Evolutionary conservation across 2,329 filamentous ascomycete species (phyloP).

Genomic region (Aspergillus fumigatus): DNA sequence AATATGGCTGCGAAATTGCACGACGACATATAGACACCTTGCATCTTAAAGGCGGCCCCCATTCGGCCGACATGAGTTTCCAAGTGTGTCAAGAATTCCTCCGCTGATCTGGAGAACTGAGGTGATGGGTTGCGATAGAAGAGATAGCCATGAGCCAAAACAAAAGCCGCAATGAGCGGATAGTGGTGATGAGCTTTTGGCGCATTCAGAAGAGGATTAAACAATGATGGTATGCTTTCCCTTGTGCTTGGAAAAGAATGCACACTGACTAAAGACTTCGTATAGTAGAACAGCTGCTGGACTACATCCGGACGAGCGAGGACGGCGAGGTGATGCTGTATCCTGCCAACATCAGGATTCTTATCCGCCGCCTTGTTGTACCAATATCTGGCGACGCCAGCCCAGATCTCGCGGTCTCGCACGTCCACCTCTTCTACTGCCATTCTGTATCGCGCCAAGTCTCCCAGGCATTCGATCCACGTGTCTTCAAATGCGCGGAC

Average conservation of each 20-base stretch:
- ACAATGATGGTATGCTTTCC: constrained; percentile 53
- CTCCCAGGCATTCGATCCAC: constrained; percentile 90
- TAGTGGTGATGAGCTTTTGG: constrained; percentile 27
- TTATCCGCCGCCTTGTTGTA: constrained; percentile 77
- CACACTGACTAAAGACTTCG: constrained; percentile 52
- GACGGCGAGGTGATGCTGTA: constrained; percentile 83
- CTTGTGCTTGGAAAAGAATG: constrained; percentile 53
- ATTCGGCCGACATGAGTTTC: constrained; percentile 46
- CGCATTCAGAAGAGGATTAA: constrained; percentile 47
- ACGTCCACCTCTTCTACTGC: constrained; percentile 82
- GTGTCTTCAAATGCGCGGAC: constrained; percentile 78
- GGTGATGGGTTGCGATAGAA: constrained; percentile 36
- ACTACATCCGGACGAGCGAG: constrained; percentile 55
- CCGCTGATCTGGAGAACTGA: constrained; percentile 35
- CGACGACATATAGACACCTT: constrained; percentile 52
- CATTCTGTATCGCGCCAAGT: constrained; percentile 82
- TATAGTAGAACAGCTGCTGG: constrained; percentile 57
- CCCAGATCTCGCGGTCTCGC: constrained; percentile 74
- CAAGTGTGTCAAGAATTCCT: constrained; percentile 43
- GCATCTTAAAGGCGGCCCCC: constrained; percentile 47
- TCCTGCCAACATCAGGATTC: constrained; percentile 66
- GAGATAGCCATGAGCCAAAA: constrained; percentile 51
- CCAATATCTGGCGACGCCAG: constrained; percentile 74
- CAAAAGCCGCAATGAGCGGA: constrained; percentile 46
- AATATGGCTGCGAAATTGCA: constrained; percentile 54